These are phyloP conservation scores for Phytopythium chamaehyphon DNA, from an alignment of 352 stramenopile genomes.

Conservation along the genomic window DNA sequence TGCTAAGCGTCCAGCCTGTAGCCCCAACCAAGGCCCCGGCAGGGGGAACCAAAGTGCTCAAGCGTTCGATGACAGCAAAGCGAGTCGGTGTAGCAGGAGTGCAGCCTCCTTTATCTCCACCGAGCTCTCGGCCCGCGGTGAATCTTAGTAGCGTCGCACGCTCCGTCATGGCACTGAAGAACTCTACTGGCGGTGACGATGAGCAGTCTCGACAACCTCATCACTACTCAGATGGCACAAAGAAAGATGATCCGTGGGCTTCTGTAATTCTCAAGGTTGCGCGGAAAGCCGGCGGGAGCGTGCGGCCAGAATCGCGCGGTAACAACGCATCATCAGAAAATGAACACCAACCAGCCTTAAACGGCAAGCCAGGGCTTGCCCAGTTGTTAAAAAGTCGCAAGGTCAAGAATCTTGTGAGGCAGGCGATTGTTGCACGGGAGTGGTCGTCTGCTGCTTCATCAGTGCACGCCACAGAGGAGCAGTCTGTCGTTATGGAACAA, in stretches of 20 bases:
- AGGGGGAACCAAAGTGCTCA: background rate
- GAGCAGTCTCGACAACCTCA: background rate
- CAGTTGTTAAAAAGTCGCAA: constrained; percentile 49
- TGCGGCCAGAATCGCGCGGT: background rate
- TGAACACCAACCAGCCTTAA: background rate
- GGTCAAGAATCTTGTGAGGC: constrained; percentile 59
- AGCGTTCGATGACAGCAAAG: background rate
- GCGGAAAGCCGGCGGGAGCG: constrained; percentile 9
- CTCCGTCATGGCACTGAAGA: constrained; percentile 27
- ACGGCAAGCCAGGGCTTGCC: constrained; percentile 31
- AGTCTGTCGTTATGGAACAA: constrained; percentile 56
- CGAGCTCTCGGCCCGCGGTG: constrained; percentile 1
- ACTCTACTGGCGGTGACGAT: background rate
- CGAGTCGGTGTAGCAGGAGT: background rate
- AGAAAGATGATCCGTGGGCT: constrained; percentile 21
- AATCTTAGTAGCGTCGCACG: constrained; percentile 27
- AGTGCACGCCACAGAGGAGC: constrained; percentile 10
- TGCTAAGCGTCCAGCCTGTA: constrained; percentile 2
- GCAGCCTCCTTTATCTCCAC: background rate
- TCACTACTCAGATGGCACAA: background rate
- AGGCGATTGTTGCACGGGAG: constrained; percentile 30
- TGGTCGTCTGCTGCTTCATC: background rate
- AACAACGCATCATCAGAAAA: background rate
- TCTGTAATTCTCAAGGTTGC: constrained; percentile 24
- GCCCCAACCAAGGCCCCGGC: background rate